phyloP scores from a whole-genome alignment of 176 grass and related monocot genomes.

The Rhynchospora breviuscula region DNA sequence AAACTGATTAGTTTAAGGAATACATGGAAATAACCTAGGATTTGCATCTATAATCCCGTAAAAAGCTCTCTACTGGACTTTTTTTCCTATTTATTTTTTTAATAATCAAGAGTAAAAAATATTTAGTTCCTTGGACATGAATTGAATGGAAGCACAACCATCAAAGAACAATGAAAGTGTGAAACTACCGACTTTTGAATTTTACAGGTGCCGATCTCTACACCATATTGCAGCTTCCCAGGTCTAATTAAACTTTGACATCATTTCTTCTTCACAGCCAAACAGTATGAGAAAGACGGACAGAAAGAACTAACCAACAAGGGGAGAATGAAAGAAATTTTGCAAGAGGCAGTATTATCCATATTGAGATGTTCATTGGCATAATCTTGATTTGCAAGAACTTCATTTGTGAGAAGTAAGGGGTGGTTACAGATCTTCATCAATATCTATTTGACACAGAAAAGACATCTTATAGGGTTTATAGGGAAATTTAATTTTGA shows the following conservation, averaged over 20 bases:
- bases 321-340: constrained; percentile 76
- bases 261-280: neutral
- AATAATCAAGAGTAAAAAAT: neutral
- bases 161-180: neutral
- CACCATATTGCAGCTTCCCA: neutral
- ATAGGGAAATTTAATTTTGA: too few species aligned
- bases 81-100: neutral
- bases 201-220: too few species aligned
- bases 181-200: neutral
- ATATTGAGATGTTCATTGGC: constrained; percentile 39
- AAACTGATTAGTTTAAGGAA: constrained; percentile 13
- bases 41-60: neutral
- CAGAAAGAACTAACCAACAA: constrained; percentile 57
- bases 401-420: constrained; percentile 70
- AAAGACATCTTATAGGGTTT: too few species aligned
- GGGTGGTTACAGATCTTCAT: constrained; percentile 97
- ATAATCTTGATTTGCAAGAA: constrained; percentile 64
- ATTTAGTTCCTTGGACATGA: neutral
- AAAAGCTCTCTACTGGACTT: neutral
- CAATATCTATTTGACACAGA: constrained; percentile 34
- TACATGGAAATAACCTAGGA: neutral
- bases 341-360: constrained; percentile 76
- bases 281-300: constrained; percentile 2
- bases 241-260: neutral
- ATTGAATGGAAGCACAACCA: neutral